Percentiles rank a stretch among this genome's conserved stretches.
phyloP scores from a whole-genome alignment of 176 grass and related monocot species.

The Saccharum spontaneum region DNA sequence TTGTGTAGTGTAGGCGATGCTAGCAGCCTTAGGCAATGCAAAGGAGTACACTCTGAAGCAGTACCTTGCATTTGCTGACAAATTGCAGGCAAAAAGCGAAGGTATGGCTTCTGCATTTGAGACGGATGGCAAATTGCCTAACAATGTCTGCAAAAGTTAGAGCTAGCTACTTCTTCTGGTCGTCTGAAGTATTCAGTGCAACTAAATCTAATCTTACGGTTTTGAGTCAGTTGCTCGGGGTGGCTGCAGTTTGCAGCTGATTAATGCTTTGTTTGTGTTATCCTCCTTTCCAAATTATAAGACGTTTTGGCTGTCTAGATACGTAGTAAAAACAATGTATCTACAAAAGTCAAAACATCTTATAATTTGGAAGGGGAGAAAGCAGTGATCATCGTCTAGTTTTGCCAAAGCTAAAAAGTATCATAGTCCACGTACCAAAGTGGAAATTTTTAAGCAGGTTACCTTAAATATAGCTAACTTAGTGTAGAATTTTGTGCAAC shows the following conservation, averaged over 20 bases:
- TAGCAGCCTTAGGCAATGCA: conserved; percentile 65
- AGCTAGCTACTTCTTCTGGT: neutral
- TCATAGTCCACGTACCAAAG: neutral
- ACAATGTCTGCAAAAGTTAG: neutral
- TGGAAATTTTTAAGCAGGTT: neutral
- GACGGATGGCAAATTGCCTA: neutral
- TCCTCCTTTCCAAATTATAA: neutral
- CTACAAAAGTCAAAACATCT: too few species aligned
- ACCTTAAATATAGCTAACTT: neutral
- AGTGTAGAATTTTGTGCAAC: neutral
- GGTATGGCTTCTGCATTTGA: conserved; percentile 40
- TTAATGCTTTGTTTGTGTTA: neutral
- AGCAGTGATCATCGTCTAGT: neutral
- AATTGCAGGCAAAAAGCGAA: conserved; percentile 75
- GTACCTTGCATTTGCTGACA: conserved; percentile 79
- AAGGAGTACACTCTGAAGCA: conserved; percentile 96
- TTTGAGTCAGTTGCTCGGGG: neutral
- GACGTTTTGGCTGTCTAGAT: neutral
- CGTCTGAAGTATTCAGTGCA: neutral
- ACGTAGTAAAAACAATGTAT: too few species aligned
- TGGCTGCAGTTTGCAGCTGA: neutral
- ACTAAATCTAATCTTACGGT: neutral
- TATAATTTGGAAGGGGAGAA: too few species aligned
- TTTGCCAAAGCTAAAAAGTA: neutral
- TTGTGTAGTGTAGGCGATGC: conserved; percentile 63